phyloP scores from a whole-genome alignment of 352 stramenopile genomes.

The Phytophthora agathidicida region DNA sequence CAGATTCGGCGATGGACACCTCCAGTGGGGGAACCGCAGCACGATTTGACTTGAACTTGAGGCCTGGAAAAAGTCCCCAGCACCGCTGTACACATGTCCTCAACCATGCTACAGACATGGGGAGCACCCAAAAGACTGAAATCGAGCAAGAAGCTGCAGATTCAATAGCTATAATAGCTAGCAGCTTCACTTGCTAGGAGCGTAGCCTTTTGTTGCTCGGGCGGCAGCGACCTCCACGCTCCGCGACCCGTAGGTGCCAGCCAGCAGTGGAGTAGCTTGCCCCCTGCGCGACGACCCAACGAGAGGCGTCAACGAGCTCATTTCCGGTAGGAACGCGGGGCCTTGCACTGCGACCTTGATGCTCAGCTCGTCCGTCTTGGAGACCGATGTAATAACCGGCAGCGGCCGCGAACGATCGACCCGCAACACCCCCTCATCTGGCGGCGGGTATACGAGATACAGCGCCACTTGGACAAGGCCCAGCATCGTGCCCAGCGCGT shows the following conservation, averaged over 20 bases:
- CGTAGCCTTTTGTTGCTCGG: not conserved
- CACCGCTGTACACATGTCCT: too few relatives aligned
- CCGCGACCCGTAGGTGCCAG: slow-evolving; percentile 4
- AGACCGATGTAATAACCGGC: slow-evolving; percentile 10
- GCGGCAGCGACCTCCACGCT: slow-evolving; percentile 8
- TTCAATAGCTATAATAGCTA: slow-evolving; percentile 1
- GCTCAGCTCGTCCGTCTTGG: slow-evolving; percentile 11
- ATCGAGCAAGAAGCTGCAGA: not conserved
- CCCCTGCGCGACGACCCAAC: slow-evolving; percentile 1
- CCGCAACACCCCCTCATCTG: slow-evolving; percentile 1
- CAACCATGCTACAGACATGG: too few relatives aligned
- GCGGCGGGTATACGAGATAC: slow-evolving; percentile 40
- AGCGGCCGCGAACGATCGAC: slow-evolving; percentile 4
- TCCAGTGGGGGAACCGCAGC: too few relatives aligned
- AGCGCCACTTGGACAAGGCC: slow-evolving; percentile 36
- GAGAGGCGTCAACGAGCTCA: slow-evolving; percentile 14
- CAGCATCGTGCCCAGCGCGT: slow-evolving; percentile 34
- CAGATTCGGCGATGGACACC: too few relatives aligned
- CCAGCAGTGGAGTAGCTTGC: slow-evolving; percentile 6
- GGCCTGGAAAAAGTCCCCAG: too few relatives aligned
- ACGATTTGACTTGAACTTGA: too few relatives aligned
- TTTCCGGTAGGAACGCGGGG: slow-evolving; percentile 7
- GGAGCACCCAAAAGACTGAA: too few relatives aligned
- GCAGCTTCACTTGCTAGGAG: slow-evolving; percentile 8
- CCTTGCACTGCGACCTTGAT: slow-evolving; percentile 10